Percentiles rank a stretch among this genome's conserved stretches.
These are phyloP conservation scores for Aspergillus coremiiformis DNA, from an alignment of 495 filamentous ascomycete species.

Conservation along the genomic window DNA sequence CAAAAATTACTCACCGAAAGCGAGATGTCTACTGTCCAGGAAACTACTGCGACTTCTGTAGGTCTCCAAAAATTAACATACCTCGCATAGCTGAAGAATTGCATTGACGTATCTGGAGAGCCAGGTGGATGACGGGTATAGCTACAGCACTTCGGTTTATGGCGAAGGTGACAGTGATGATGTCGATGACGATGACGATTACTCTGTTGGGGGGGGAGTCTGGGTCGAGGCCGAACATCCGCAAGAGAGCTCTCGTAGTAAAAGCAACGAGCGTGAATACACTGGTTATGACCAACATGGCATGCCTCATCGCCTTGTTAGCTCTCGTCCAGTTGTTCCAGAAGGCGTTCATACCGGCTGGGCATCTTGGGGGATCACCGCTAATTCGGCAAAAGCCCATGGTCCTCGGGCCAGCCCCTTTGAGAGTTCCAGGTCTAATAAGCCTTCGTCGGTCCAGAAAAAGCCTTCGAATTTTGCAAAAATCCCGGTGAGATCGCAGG, in stretches of 20 bases:
- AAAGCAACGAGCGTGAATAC: constrained; percentile 3
- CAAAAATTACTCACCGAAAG: constrained; percentile 11
- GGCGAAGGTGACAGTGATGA: constrained; percentile 2
- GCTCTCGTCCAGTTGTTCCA: neutral
- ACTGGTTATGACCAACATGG: constrained; percentile 14
- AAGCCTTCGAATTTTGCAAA: constrained; percentile 14
- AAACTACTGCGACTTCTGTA: neutral
- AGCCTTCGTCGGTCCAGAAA: neutral
- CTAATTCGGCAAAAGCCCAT: neutral
- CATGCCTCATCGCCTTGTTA: constrained; percentile 5
- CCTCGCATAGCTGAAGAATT: neutral
- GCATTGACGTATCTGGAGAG: neutral
- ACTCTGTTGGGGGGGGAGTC: constrained; percentile 13
- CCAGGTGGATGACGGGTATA: neutral
- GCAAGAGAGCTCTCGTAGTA: neutral
- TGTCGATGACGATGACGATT: constrained; percentile 8
- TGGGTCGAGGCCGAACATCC: constrained; percentile 11
- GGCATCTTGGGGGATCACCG: constrained; percentile 7
- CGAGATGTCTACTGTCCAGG: constrained; percentile 3
- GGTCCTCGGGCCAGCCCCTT: neutral
- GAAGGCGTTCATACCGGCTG: constrained; percentile 11
- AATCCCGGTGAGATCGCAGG: constrained; percentile 7
- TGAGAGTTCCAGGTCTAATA: neutral
- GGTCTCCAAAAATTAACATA: neutral
- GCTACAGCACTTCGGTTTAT: neutral